Conservation (phyloP, 192 early-diverging fungal species). For the Gryganskiella cystojenkinii region DNA sequence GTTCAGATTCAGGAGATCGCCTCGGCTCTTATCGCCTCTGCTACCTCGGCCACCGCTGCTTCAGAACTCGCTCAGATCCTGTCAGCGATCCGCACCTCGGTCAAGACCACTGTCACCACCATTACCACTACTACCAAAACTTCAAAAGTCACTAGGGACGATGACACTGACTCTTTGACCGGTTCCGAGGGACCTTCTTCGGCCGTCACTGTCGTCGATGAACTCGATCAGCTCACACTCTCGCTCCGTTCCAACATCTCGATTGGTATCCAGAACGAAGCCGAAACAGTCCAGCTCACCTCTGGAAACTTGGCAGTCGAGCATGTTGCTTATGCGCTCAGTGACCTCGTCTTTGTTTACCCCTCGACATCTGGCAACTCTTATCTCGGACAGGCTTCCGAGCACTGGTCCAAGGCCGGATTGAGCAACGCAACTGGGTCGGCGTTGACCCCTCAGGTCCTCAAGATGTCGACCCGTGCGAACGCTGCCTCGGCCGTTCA, state of each 20-base stretch:
- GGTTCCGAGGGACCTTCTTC: conserved; percentile 46
- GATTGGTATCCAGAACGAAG: conserved; percentile 26
- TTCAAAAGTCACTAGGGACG: conserved; percentile 12
- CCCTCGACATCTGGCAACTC: conserved; percentile 67
- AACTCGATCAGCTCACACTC: conserved; percentile 42
- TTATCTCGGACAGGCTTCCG: conserved; percentile 71
- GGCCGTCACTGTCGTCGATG: conserved; percentile 46
- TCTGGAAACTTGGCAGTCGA: conserved; percentile 75
- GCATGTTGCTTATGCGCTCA: conserved; percentile 82
- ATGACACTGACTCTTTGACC: conserved; percentile 39
- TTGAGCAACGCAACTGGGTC: conserved; percentile 75
- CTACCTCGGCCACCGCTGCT: not conserved
- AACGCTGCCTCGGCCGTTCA: conserved; percentile 84
- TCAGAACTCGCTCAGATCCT: conserved; percentile 31
- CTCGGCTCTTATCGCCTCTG: conserved; percentile 13
- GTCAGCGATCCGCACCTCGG: conserved; percentile 17
- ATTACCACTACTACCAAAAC: conserved; percentile 12
- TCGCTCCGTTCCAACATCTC: conserved; percentile 48
- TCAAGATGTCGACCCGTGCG: conserved; percentile 80
- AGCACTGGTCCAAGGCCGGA: conserved; percentile 73
- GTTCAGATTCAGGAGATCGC: conserved; percentile 40
- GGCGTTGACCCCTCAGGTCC: conserved; percentile 67
- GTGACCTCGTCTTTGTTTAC: conserved; percentile 88
- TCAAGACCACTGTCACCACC: conserved; percentile 17
- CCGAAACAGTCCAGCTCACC: conserved; percentile 46